Evolutionary conservation across 768 basidiomycete species (phyloP).

Genomic region (Suillus plorans): DNA sequence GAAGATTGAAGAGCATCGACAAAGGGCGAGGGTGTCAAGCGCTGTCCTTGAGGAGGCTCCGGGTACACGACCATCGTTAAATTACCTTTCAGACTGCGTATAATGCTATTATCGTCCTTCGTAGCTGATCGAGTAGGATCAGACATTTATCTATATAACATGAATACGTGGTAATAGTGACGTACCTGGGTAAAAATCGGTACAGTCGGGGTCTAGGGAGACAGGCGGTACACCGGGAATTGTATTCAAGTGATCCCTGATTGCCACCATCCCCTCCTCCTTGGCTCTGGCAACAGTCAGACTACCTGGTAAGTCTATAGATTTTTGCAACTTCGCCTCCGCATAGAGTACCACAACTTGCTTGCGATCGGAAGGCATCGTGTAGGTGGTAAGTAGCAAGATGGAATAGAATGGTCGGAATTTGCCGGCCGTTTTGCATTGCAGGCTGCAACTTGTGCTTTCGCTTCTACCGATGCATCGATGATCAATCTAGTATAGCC

Average conservation of each 20-base stretch:
- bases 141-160: not conserved
- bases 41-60: not conserved
- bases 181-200: not conserved
- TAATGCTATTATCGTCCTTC: not conserved
- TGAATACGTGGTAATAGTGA: not conserved
- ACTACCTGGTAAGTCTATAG: not conserved
- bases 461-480: no score
- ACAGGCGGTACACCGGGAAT: not conserved
- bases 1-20: not conserved
- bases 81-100: not conserved
- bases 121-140: not conserved
- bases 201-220: not conserved
- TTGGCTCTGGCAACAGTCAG: not conserved
- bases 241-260: not conserved
- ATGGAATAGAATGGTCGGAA: no score
- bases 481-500: no score
- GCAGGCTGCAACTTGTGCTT: no score
- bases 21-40: not conserved
- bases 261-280: not conserved
- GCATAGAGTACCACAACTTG: not conserved
- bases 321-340: not conserved
- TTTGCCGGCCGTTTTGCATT: no score
- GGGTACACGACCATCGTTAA: not conserved
- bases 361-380: not conserved
- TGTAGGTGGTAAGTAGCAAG: no score